These are phyloP conservation scores for Phellinidium pouzarii DNA, from an alignment of 1,284 basidiomycete genomes.

Conservation along the genomic window DNA sequence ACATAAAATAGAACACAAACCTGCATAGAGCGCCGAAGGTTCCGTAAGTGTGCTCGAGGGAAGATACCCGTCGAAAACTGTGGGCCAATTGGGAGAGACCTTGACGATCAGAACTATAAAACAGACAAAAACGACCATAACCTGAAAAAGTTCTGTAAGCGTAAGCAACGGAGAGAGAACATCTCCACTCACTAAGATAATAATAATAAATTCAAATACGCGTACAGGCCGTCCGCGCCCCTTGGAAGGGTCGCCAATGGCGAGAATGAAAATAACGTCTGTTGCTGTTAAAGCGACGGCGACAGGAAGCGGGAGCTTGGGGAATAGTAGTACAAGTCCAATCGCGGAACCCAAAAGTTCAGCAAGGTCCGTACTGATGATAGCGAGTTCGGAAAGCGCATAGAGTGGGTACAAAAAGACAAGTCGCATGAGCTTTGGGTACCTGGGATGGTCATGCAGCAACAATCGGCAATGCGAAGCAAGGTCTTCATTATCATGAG, in stretches of 20 bases:
- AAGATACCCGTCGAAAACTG: conserved; percentile 80
- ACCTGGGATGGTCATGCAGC: conserved; percentile 57
- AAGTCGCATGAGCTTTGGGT: conserved; percentile 57
- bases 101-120: conserved; percentile 78
- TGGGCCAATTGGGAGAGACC: conserved; percentile 70
- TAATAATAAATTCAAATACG: conserved; percentile 71
- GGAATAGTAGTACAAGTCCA: conserved; percentile 77
- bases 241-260: conserved; percentile 53
- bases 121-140: conserved; percentile 74
- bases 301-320: conserved; percentile 70
- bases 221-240: conserved; percentile 43
- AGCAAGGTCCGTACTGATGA: conserved; percentile 72
- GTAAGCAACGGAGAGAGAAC: neutral
- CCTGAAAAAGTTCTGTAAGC: conserved; percentile 35
- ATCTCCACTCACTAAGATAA: conserved; percentile 42
- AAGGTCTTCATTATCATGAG: conserved; percentile 38
- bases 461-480: conserved; percentile 71
- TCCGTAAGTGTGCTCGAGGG: conserved; percentile 66
- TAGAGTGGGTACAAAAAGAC: conserved; percentile 68
- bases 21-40: conserved; percentile 70
- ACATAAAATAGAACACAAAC: conserved; percentile 35
- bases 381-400: conserved; percentile 70
- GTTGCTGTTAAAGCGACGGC: conserved; percentile 79
- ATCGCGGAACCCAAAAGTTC: conserved; percentile 79
- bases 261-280: conserved; percentile 77